phyloP scores from a whole-genome alignment of 805 yeast genomes.

The Debaryomyces maramus region DNA sequence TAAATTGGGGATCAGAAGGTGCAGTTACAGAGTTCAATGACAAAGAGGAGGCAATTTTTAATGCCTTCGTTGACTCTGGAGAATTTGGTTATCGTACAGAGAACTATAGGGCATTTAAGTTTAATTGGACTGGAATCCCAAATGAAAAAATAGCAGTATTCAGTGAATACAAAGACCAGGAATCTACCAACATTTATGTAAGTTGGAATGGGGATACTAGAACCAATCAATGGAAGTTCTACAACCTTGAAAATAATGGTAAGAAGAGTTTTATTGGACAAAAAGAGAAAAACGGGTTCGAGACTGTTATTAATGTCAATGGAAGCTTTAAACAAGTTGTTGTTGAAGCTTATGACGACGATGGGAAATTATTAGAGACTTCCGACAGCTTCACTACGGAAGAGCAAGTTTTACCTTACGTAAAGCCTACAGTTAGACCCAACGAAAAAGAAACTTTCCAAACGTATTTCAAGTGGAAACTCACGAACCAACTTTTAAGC shows the following conservation, averaged over 20 bases:
- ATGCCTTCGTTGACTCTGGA: constrained; percentile 33
- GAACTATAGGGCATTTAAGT: constrained; percentile 38
- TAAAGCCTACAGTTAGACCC: too few species aligned
- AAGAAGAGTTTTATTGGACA: constrained; percentile 15
- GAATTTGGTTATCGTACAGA: constrained; percentile 22
- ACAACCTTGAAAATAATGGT: constrained; percentile 12
- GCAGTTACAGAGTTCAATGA: constrained; percentile 34
- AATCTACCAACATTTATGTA: constrained; percentile 24
- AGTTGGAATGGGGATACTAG: constrained; percentile 43
- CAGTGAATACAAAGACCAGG: constrained; percentile 15
- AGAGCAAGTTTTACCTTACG: neutral
- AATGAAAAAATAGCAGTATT: constrained; percentile 30
- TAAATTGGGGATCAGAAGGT: constrained; percentile 41
- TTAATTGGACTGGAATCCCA: constrained; percentile 34
- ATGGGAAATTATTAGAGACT: constrained; percentile 1
- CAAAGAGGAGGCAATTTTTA: constrained; percentile 29
- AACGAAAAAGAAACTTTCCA: too few species aligned
- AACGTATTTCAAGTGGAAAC: too few species aligned
- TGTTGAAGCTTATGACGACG: constrained; percentile 8
- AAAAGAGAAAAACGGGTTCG: constrained; percentile 27
- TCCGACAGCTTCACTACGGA: constrained; percentile 4
- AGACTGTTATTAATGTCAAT: constrained; percentile 16
- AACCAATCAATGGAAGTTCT: constrained; percentile 31
- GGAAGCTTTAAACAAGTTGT: neutral
- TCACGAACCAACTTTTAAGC: too few species aligned